Conservation (phyloP, 208 protist species). For the Leishmania aethiopica region DNA sequence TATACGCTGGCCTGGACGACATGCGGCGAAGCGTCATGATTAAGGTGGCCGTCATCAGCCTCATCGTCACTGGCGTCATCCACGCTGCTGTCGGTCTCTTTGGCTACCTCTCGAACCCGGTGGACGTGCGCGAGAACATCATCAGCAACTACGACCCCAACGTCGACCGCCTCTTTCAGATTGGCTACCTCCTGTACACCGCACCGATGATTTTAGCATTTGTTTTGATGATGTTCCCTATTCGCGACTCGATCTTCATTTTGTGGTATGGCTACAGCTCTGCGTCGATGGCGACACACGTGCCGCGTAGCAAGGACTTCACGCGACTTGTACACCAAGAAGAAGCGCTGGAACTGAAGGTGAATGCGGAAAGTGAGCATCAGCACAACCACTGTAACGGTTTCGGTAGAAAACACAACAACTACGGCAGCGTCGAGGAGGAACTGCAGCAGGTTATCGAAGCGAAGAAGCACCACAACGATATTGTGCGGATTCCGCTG, state of each 20-base stretch:
- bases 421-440: conserved; percentile 15
- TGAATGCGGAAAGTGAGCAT: conserved; percentile 1
- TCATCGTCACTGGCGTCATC: conserved; percentile 53
- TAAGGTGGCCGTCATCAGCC: conserved; percentile 49
- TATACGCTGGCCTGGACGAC: conserved; percentile 61
- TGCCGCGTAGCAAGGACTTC: conserved; percentile 54
- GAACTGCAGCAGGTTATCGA: conserved; percentile 31
- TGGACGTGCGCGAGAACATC: conserved; percentile 68
- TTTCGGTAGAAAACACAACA: neutral
- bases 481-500: conserved; percentile 46
- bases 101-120: conserved; percentile 67
- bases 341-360: conserved; percentile 38
- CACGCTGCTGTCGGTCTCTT: conserved; percentile 75
- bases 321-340: conserved; percentile 38
- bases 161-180: conserved; percentile 55
- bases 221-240: conserved; percentile 72
- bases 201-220: conserved; percentile 69
- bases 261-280: conserved; percentile 77
- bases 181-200: conserved; percentile 65
- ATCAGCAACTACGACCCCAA: conserved; percentile 81
- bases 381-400: neutral
- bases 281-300: conserved; percentile 63
- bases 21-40: conserved; percentile 72
- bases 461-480: conserved; percentile 40
- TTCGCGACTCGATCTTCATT: conserved; percentile 80